Evolutionary conservation across 106 monocot species (phyloP), one percentile per base, ranked within the genome.

Genomic region (Dendrobium huoshanense): DNA sequence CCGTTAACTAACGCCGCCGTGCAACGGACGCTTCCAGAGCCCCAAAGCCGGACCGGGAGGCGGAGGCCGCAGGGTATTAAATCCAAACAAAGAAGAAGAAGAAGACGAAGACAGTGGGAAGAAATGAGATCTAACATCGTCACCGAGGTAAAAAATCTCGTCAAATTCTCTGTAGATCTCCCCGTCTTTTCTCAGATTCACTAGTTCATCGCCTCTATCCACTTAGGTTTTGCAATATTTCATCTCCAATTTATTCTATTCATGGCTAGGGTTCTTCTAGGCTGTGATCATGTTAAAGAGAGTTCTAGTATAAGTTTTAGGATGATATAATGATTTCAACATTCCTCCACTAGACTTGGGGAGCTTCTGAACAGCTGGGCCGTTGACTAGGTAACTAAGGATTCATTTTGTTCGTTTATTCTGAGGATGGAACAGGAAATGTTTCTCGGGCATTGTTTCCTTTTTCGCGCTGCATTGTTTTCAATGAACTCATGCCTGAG

Each of bases 71-170:
- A 42, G 20, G 40, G 29, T 10, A 4, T 33, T 15, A 40, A 27
- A 72, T 72, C 72, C 7, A 16, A 72, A 29, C 41, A 10, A 74
- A 41, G 74, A 44, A 13, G 42, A 44, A 19, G 74, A 44, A 19
- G 74, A 44, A 74, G 76, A 15, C 76, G 48, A 51, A 49, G 40
- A 49, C 49, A 76, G n/a, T 51, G 10, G 45, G 24, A 5, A 74
- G 49, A 51, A 76, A 76, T 76, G 76, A n/a, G 76, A 19, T 49
- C 76, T 48, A 76, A 76, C 76, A 76, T 76, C 47, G 76, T 76
- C 76, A 76, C 76, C 48, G 48, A 76, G 76, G 76, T 76, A 76
- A 76, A 76, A 25, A 48, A 41, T 43, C n/a, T 48, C 22, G 48
- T 22, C 75, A 48, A 49, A 22, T 27, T 0, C 2, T 29, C 1